Evolutionary conservation across 805 yeast genomes (phyloP).

Genomic region (Starmerella apis): DNA sequence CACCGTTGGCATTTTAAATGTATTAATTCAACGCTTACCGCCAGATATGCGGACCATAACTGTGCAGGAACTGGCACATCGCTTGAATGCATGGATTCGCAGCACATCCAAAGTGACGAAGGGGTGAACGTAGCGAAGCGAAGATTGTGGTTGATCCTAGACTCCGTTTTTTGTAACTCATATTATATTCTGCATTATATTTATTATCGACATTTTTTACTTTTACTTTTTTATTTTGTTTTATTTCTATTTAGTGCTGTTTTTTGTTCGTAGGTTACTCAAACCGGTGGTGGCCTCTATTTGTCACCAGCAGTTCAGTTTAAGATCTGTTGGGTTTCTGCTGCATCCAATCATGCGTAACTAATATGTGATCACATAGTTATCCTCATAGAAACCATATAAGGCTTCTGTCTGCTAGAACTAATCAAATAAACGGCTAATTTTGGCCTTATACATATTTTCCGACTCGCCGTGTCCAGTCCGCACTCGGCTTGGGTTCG

Average conservation of each 20-base stretch:
- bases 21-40: conserved; percentile 8
- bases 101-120: conserved; percentile 1
- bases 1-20: not conserved
- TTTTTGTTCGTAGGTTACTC: too few species aligned
- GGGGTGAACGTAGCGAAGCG: not conserved
- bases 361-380: too few species aligned
- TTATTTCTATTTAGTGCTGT: too few species aligned
- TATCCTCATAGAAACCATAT: too few species aligned
- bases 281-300: too few species aligned
- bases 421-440: too few species aligned
- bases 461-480: too few species aligned
- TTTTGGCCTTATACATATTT: too few species aligned
- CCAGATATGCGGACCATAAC: conserved; percentile 11
- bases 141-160: too few species aligned
- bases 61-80: conserved; percentile 8
- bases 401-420: not conserved
- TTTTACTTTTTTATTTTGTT: not conserved
- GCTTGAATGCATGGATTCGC: conserved; percentile 13
- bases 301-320: not conserved
- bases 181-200: not conserved
- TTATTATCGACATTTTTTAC: not conserved
- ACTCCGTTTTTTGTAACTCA: too few species aligned
- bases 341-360: not conserved
- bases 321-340: not conserved
- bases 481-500: not conserved